These are phyloP conservation scores for Pythium apleroticum DNA, from an alignment of 352 stramenopile species.

Conservation along the genomic window DNA sequence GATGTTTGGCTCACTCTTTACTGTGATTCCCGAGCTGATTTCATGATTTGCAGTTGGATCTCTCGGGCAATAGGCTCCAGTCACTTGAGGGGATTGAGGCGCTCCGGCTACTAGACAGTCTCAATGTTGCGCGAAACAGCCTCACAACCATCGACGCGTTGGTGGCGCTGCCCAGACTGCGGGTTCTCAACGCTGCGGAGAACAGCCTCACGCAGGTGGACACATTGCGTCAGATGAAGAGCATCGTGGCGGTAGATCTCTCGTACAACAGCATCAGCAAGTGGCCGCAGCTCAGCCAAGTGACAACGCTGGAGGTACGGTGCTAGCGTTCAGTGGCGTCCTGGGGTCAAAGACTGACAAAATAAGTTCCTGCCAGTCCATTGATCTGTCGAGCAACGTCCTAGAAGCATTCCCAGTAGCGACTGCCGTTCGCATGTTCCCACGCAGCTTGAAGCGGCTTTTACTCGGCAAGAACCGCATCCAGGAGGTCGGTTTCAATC, in stretches of 20 bases:
- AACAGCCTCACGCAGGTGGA: slow-evolving; percentile 59
- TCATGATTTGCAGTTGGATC: slow-evolving; percentile 38
- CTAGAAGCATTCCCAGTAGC: slow-evolving; percentile 38
- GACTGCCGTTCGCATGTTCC: slow-evolving; percentile 34
- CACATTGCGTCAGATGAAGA: slow-evolving; percentile 29
- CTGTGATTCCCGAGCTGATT: background rate
- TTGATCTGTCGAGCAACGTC: slow-evolving; percentile 66
- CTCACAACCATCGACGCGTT: slow-evolving; percentile 47
- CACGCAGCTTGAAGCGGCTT: slow-evolving; percentile 39
- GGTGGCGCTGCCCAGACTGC: slow-evolving; percentile 34
- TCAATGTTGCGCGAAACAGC: slow-evolving; percentile 55
- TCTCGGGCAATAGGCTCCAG: slow-evolving; percentile 59
- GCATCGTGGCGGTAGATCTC: slow-evolving; percentile 48
- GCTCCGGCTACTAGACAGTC: slow-evolving; percentile 39
- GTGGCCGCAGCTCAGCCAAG: slow-evolving; percentile 48
- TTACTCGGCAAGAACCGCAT: slow-evolving; percentile 65
- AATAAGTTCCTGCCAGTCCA: slow-evolving; percentile 36
- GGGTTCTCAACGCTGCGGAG: slow-evolving; percentile 53
- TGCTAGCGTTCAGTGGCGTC: background rate
- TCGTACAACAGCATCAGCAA: slow-evolving; percentile 60
- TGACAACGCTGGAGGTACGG: slow-evolving; percentile 45
- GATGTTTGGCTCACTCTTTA: background rate
- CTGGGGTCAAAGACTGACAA: background rate
- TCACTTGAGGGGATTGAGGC: slow-evolving; percentile 52
- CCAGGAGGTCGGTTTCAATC: slow-evolving; percentile 37